Base-by-base conservation (phyloP, 2,329 filamentous ascomycete genomes). In the Epichloe sibirici region DNA sequence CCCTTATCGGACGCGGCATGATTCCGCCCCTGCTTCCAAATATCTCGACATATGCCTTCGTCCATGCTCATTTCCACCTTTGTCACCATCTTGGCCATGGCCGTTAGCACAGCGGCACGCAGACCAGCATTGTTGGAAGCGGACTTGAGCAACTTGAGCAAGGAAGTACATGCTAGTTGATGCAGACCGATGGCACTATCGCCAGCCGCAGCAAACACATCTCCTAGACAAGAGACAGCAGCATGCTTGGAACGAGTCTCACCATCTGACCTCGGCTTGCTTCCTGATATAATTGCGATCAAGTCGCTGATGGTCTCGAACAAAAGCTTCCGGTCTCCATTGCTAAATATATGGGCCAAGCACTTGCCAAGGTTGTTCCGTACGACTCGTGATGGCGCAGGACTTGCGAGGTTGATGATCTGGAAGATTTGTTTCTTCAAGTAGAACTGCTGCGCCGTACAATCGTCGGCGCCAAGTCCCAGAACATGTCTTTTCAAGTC, bases 221-320 rank as follows among this genome's bases (percentile, higher is more conserved):
- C 85, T 35, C 93, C 93, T 59, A 98, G 67, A 64, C 89, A 95
- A 65, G 85, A 81, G 40, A 88, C 85, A 23, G 91, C 91, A 5
- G 90, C 90, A 77, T 96, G 90, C 68, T 88, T 94, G 3, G 82
- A 79, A 62, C 83, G 82, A 49, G 86, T 67, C 61, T 95, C 90
- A 59, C 82, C 82, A 53, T 96, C 90, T 51, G 72, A 72, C 65
- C 85, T 86, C 37, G 75, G 76, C 67, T 95, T 96, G 21, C 85
- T 81, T 47, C 78, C 78, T 55, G 82, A 82, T 45, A 95, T 66
- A 52, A 95, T 82, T 11, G 71, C 74, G 9, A 90, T 75, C 11
- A 97, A 75, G 59, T 97, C 91, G 62, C 93, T 95, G 64, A 97
- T 86, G 0, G 89, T 94, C 68, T 98, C 93, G 64, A 94, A 96